Evolutionary conservation across 176 grass and related monocot species (phyloP).

Genomic region (Luzula sylvatica): DNA sequence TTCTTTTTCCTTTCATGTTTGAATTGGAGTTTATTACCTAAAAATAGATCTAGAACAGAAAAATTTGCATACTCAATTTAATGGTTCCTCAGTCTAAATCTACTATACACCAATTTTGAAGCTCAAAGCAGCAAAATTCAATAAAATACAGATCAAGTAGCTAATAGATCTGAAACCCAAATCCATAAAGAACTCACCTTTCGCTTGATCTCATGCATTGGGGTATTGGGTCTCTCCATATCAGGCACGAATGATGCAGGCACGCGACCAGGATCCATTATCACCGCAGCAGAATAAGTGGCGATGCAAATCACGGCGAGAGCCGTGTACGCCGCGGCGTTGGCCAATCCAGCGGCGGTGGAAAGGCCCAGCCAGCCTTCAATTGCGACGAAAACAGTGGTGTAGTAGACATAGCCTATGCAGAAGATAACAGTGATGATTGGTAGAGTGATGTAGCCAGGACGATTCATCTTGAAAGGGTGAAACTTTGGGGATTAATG

Average conservation of each 20-base stretch:
- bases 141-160: not conserved
- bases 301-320: constrained; percentile 42
- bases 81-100: not conserved
- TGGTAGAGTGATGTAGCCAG: constrained; percentile 79
- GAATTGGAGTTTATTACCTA: no score
- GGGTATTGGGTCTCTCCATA: constrained; percentile 42
- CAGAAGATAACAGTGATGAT: constrained; percentile 69
- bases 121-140: not conserved
- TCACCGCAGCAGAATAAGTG: constrained; percentile 53
- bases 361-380: constrained; percentile 58
- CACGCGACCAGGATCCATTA: constrained; percentile 78
- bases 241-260: constrained; percentile 77
- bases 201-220: constrained; percentile 85
- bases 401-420: constrained; percentile 84
- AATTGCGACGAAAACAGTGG: constrained; percentile 79
- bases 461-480: constrained; percentile 33
- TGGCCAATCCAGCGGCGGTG: constrained; percentile 63
- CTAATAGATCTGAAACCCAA: constrained; percentile 24
- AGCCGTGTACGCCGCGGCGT: constrained; percentile 42
- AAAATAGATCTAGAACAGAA: no score
- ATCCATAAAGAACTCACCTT: constrained; percentile 38
- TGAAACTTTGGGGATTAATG: not conserved
- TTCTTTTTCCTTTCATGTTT: no score
- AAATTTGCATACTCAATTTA: not conserved
- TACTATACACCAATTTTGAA: not conserved